These are phyloP conservation scores for Podospora didyma DNA, from an alignment of 495 filamentous ascomycete genomes.

Conservation along the genomic window DNA sequence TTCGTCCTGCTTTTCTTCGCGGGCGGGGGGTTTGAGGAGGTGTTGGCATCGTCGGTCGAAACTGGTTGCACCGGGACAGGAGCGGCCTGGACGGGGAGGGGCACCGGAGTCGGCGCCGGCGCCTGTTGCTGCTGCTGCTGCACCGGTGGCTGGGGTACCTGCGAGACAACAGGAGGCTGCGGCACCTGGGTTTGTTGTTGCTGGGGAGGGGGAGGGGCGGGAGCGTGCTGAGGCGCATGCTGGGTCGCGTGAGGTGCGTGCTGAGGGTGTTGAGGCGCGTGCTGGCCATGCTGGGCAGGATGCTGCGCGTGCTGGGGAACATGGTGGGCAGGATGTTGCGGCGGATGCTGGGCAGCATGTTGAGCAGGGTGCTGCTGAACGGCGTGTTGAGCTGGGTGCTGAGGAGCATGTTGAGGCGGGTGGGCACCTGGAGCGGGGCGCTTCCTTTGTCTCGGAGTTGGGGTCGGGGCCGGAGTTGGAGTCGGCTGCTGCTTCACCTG, in stretches of 20 bases:
- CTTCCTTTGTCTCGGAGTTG: conserved; percentile 22
- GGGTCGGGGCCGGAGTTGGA: conserved; percentile 32
- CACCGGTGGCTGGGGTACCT: conserved; percentile 5
- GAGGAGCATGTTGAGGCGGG: conserved; percentile 17
- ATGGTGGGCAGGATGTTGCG: conserved; percentile 20
- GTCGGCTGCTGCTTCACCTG: conserved; percentile 36
- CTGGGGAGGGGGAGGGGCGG: conserved; percentile 16
- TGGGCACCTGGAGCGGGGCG: conserved; percentile 26
- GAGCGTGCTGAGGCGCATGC: conserved; percentile 16
- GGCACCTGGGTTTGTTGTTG: conserved; percentile 13
- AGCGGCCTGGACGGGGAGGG: conserved; percentile 30
- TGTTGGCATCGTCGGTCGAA: conserved; percentile 25
- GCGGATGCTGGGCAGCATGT: conserved; percentile 10
- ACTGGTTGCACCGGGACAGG: conserved; percentile 29
- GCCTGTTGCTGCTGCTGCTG: conserved; percentile 19
- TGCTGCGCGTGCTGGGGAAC: conserved; percentile 20
- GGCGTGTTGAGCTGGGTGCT: conserved; percentile 19
- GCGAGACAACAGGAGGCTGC: conserved; percentile 22
- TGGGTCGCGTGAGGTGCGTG: conserved; percentile 18
- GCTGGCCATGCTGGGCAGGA: conserved; percentile 14
- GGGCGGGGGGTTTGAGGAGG: conserved; percentile 47
- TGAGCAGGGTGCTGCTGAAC: conserved; percentile 19
- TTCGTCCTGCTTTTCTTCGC: conserved; percentile 93
- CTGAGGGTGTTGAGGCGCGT: conserved; percentile 16
- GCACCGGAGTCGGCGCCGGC: conserved; percentile 11